Percentiles rank a stretch among this genome's conserved stretches.
Conservation (phyloP, 2,329 filamentous ascomycete genomes). For the Fusarium sp. region DNA sequence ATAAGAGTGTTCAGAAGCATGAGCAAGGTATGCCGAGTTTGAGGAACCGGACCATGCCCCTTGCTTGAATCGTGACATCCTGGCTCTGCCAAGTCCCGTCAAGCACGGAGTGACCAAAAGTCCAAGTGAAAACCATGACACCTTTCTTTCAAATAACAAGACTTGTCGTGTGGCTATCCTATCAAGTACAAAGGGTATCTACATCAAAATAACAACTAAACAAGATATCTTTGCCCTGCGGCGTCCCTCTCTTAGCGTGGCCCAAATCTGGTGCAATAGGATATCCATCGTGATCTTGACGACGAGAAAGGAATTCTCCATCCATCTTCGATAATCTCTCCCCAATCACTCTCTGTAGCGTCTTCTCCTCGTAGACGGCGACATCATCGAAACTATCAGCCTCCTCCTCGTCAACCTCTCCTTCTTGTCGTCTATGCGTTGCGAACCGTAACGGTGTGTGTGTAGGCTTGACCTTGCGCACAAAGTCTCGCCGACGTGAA, state of each 20-base stretch:
- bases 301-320: neutral
- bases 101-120: no score
- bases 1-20: no score
- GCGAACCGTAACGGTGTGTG: slow-evolving; percentile 14
- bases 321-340: neutral
- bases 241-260: neutral
- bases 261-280: neutral
- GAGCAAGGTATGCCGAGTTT: no score
- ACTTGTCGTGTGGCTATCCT: neutral
- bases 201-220: slow-evolving; percentile 23
- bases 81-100: no score
- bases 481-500: slow-evolving; percentile 8
- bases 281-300: neutral
- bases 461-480: slow-evolving; percentile 10
- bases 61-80: no score
- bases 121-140: no score
- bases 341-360: neutral
- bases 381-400: slow-evolving; percentile 15
- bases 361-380: neutral
- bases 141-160: no score
- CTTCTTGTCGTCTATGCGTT: neutral
- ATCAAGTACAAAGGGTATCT: slow-evolving; percentile 17
- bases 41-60: no score
- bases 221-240: slow-evolving; percentile 6
- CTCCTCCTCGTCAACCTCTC: slow-evolving; percentile 14